Base-by-base conservation (phyloP, 2,329 filamentous ascomycete genomes). In the Colletotrichum siamense region DNA sequence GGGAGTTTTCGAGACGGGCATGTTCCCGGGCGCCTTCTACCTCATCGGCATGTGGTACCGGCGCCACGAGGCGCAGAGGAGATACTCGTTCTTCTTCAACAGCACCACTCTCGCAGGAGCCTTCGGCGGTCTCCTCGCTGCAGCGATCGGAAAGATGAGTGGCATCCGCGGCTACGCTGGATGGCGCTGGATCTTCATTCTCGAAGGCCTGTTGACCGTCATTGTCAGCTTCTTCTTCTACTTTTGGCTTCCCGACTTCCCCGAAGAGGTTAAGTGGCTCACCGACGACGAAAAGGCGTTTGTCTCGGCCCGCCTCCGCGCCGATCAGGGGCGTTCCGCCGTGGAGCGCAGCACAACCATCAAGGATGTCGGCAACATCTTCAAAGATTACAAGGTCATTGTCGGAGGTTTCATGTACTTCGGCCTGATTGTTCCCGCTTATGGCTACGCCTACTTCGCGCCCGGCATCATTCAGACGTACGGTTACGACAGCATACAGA, bases 31-130 rank as follows among this genome's bases (percentile, higher is more conserved):
- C 32, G 87, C 86, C 66, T 90, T 94, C 82, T 94, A 96, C 81
- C 86, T 96, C 9, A 92, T 96, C 77, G 92, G 95, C 74, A 96
- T 96, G 93, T 98, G 95, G 96, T 99, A 99, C 81, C 93, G 93
- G 76, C 92, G 96, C 76, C 89, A 89, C 61, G 97, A 99, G 85
- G 95, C 96, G 3, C 96, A 99, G 85, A 95, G 95, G 81, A 93
- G 97, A 34, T 98, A 96, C 86, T 95, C 93, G 18, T 96, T 99
- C 88, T 99, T 99, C 89, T 99, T 99, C 88, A 93, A 91, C 81
- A 95, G 91, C 32, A 96, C 95, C 1, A 94, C 93, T 65, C 76
- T 83, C 77, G 77, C 82, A 78, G 55, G 78, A 79, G 71, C 79
- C 71, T 74, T 83, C 71, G 65, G 72, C 52, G 78, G 77, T 49